Evolutionary conservation across 257 asterid genomes (phyloP).

Genomic region (Prunella vulgaris): DNA sequence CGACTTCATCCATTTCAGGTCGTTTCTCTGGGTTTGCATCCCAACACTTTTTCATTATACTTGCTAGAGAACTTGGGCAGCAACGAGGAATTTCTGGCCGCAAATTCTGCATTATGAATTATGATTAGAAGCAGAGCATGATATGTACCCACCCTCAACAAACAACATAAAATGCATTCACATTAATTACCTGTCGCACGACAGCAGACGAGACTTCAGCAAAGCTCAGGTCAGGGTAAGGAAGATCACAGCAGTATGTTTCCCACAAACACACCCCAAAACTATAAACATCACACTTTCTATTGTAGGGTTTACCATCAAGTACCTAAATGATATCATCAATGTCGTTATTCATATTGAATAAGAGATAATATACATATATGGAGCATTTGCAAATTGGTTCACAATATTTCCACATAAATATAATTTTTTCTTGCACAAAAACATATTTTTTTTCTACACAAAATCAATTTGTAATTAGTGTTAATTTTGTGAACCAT

Average conservation of each 20-base stretch:
- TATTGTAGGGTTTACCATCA: constrained; percentile 89
- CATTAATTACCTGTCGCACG: constrained; percentile 83
- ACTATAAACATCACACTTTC: constrained; percentile 95
- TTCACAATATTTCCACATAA: too few relatives aligned
- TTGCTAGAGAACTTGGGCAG: constrained; percentile 58
- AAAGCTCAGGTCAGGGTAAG: constrained; percentile 75
- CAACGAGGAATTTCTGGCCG: constrained; percentile 85
- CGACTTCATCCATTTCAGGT: constrained; percentile 91
- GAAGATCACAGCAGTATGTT: constrained; percentile 90
- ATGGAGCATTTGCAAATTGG: too few relatives aligned
- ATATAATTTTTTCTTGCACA: too few relatives aligned
- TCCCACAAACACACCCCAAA: constrained; percentile 95
- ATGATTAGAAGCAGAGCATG: neutral
- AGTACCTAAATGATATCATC: constrained; percentile 44
- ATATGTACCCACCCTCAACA: too few relatives aligned
- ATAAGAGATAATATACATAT: neutral
- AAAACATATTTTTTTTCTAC: too few relatives aligned
- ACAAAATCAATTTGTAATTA: too few relatives aligned
- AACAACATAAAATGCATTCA: too few relatives aligned
- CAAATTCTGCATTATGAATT: constrained; percentile 38
- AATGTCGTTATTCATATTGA: neutral
- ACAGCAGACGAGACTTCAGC: constrained; percentile 95
- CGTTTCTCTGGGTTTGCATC: constrained; percentile 74
- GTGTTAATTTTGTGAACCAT: too few relatives aligned
- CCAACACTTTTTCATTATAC: constrained; percentile 79